Base-by-base conservation (phyloP, 371 early-diverging fungal species). In the Dichotomocladium elegans region DNA sequence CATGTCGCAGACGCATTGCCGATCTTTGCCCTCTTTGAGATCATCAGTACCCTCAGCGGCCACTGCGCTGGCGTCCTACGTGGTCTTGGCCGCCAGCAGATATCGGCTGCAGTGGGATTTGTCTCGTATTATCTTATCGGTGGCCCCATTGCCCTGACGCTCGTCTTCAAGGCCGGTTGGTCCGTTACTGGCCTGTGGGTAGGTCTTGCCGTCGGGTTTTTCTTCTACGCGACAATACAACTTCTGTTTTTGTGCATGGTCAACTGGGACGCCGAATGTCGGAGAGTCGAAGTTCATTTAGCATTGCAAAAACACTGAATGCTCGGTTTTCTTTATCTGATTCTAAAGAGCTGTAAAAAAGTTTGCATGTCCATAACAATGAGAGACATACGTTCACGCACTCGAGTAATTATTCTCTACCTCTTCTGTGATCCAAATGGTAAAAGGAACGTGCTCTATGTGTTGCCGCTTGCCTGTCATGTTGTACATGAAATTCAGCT, bases 1-100 rank as follows among this genome's bases (percentile, higher is more conserved):
- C 56, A 83, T 5, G 86, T 89, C n/a, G 79, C 86, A 1, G 42
- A 49, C 26, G 68, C 90, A n/a, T 60, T 91, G 60, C 91, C 91
- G 0, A 55, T 86, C 7, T 85, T 74, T 12, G 88, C 90, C 0
- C 41, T 83, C 25, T 90, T 85, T 69, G 91, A 92, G 64, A 61
- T 90, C 0, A 56, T 63, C 24, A 85, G 85, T 53, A 79, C 79
- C 2, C 42, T 81, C 4, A 78, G 75, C 33, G 72, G 75, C 33
- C 76, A 82, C 14, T 70, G 76, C 10, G 80, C 80, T 4, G 86
- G 88, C 33, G 73, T 84, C 4, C 60, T 88, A 3, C 78, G 88
- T 33, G 84, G 85, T 15, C 66, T 80, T 5, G 88, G 85, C 19
- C 60, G 77, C 33, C 86, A 86, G 51, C 71, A 80, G 12, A 25